Evolutionary conservation across 164 flowering plant genomes (phyloP), one percentile per base, ranked within the genome.

Genomic region (Platanus orientalis): DNA sequence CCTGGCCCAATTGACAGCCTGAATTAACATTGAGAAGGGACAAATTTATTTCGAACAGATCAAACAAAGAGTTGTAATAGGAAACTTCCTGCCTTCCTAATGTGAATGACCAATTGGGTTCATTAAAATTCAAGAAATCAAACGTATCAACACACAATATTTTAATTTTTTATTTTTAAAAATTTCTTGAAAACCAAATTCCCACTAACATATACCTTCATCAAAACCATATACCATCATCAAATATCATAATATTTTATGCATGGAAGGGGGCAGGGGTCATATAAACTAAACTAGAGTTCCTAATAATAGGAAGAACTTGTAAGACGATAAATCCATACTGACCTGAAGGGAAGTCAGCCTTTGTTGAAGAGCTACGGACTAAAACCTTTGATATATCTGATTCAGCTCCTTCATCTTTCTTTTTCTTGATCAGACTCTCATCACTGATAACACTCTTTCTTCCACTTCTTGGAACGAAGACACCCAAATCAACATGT

Each of bases 321-420:
- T 58, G 11, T 17, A 20, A 59, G 25, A 39, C 5, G 19, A 55
- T 21, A 60, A 48, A 30, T 29, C 7, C 36, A 29, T 54, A 3
- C n/a, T 54, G 9, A 79, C 79, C 79, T 70, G 74, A 50, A 63
- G 54, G 60, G 61, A 69, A 58, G 55, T 36, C 7, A 51, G 66
- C 69, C 63, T 71, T 69, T 1, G 58, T 28, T 1, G 74, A 69
- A 66, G 68, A 53, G 65, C 72, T 71, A 61, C 34, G 66, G 30
- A 66, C 63, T 66, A 78, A 54, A 32, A 60, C 69, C 63, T 71
- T 69, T 1, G 58, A 23, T 12, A 49, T 52, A 60, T 60, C 56
- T 32, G 20, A 54, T 29, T 65, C 69, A 7, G 62, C 24, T 36
- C 44, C 71, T 24, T 65, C n/a, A n/a, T n/a, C n/a, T n/a, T n/a